Percentiles rank a stretch among this genome's conserved stretches.
These are phyloP conservation scores for Peniophora sp. DNA, from an alignment of 1,284 basidiomycete genomes.

Conservation along the genomic window DNA sequence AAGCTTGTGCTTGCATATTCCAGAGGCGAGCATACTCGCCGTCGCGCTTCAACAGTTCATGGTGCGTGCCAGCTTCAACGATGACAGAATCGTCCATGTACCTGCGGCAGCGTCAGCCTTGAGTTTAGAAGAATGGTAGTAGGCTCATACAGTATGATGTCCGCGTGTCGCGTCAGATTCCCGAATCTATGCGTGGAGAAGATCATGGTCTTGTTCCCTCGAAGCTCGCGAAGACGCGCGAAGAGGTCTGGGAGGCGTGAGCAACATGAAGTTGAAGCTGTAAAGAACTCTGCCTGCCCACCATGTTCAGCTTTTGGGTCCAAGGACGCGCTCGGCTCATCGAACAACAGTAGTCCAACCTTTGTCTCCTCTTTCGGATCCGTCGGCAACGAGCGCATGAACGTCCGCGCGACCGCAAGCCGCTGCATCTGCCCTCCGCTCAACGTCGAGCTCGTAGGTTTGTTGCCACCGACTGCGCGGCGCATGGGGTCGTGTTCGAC, in stretches of 20 bases:
- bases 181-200: conserved; percentile 68
- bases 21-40: conserved; percentile 52
- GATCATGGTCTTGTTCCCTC: conserved; percentile 57
- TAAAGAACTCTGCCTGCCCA: conserved; percentile 16
- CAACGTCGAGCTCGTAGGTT: conserved; percentile 31
- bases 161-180: conserved; percentile 55
- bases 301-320: conserved; percentile 71
- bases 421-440: conserved; percentile 76
- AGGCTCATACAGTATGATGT: conserved; percentile 45
- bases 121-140: no score
- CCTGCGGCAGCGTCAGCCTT: conserved; percentile 23
- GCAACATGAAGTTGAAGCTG: neutral
- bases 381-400: conserved; percentile 62
- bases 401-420: conserved; percentile 72
- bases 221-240: conserved; percentile 36
- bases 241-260: conserved; percentile 43
- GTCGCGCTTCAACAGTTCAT: conserved; percentile 31
- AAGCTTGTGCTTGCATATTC: conserved; percentile 37
- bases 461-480: conserved; percentile 32
- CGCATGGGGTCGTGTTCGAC: conserved; percentile 49
- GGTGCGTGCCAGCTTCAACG: conserved; percentile 46
- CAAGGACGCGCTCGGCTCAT: conserved; percentile 69
- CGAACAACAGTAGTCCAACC: conserved; percentile 66
- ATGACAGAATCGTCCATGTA: conserved; percentile 53
- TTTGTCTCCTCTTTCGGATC: conserved; percentile 27